Evolutionary conservation across 345 rosid genomes (phyloP), one percentile per base, ranked within the genome.

Genomic region (Trapa bicornis): DNA sequence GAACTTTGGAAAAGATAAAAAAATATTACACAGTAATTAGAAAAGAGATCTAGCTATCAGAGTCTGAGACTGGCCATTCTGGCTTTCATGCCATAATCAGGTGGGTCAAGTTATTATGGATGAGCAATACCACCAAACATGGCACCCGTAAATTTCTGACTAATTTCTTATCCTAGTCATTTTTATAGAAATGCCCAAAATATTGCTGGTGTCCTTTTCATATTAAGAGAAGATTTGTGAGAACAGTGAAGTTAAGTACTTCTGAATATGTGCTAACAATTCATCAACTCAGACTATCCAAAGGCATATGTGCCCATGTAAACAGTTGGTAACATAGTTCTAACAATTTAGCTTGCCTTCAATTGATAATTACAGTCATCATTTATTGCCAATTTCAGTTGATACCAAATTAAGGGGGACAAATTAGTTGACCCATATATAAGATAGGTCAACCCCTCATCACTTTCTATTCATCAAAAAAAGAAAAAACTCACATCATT

Each of bases 1-100:
- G 89, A 84, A 70, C 99, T 94, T 42, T 66, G 71, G 71, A 68
- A 73, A 47, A 64, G 69, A 37, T 76, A 52, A 76, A 0, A 29
- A 39, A 50, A 45, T 37, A 61, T 74, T 42, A 76, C 75, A 54
- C 68, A 45, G 8, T 54, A n/a, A 33, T 58, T 32, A 35, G 38
- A 35, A 9, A 58, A 16, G 29, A 22, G 29, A 22, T 22, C 29
- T 22, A 22, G 29, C 29, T 22, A 22, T 22, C 29, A 22, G 29
- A 22, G 29, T 22, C 29, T 22, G 29, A 22, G 29, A 22, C 29
- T 22, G 29, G 29, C 29, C 29, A 22, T 22, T 22, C 29, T 22
- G 29, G 29, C 29, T 22, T 22, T 22, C 29, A 22, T 22, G 29
- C 29, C 29, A 22, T 0, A 22, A 22, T 22, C 29, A 22, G 29